Percentiles rank a stretch among this genome's conserved stretches.
phyloP scores from a whole-genome alignment of 352 stramenopile genomes.

The Blastocystis sp. region DNA sequence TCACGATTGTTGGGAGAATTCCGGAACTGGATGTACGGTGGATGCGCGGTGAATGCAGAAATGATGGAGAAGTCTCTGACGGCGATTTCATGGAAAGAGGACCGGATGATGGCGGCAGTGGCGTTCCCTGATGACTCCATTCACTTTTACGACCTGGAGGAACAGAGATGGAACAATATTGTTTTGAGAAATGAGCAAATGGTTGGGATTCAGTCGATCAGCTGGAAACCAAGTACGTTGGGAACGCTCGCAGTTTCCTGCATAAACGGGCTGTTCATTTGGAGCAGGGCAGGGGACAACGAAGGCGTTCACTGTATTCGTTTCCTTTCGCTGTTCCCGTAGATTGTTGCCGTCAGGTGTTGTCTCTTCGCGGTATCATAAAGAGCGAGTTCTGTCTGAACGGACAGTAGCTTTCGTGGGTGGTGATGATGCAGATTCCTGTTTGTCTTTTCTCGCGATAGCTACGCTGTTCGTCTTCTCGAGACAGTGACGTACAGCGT shows the following conservation, averaged over 20 bases:
- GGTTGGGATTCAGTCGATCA: background rate
- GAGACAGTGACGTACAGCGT: background rate
- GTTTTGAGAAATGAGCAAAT: background rate
- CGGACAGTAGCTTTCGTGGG: background rate
- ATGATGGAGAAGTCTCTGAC: background rate
- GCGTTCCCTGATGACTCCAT: background rate
- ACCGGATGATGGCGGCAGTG: background rate
- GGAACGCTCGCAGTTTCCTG: background rate
- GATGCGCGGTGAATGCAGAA: background rate
- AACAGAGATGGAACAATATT: background rate
- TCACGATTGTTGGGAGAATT: background rate
- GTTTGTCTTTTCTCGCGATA: background rate
- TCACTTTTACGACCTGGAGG: slow-evolving; percentile 10
- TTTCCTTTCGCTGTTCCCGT: background rate
- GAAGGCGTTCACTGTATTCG: background rate
- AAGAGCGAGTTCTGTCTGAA: background rate
- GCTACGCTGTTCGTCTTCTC: background rate
- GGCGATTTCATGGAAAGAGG: background rate
- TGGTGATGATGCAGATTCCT: background rate
- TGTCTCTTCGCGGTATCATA: background rate
- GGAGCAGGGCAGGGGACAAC: background rate
- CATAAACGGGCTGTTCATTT: background rate
- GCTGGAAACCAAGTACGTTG: background rate
- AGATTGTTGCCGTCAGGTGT: background rate
- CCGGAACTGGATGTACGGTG: background rate